phyloP scores from a whole-genome alignment of 2,329 filamentous ascomycete genomes.

The Domatiomyces catenatus region DNA sequence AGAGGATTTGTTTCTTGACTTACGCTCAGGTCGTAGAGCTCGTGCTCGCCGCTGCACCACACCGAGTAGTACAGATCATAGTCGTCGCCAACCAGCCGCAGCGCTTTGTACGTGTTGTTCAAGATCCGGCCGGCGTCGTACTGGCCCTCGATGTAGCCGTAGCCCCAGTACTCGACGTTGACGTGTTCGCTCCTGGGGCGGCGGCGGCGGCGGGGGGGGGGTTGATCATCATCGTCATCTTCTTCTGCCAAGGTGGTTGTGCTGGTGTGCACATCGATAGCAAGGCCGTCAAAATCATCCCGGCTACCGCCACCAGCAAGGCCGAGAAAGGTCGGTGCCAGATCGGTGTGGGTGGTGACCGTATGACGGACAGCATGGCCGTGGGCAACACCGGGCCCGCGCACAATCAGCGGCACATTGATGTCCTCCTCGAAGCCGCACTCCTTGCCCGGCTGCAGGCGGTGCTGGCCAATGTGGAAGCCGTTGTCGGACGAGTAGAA shows the following conservation, averaged over 20 bases:
- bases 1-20: conserved; percentile 2
- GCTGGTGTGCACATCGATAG: conserved; percentile 1
- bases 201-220: conserved; percentile 4
- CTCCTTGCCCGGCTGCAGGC: conserved; percentile 42
- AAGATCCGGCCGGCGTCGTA: conserved; percentile 6
- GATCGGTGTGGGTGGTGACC: conserved; percentile 47
- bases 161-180: conserved; percentile 44
- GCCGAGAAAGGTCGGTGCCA: conserved; percentile 44
- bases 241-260: not conserved
- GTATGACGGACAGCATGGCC: conserved; percentile 27
- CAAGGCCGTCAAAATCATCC: conserved; percentile 12
- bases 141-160: conserved; percentile 20
- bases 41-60: conserved; percentile 27
- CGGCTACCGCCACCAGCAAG: conserved; percentile 18
- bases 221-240: not conserved
- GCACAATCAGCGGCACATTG: conserved; percentile 43
- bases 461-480: conserved; percentile 45
- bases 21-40: conserved; percentile 27
- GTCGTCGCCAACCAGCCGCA: conserved; percentile 22
- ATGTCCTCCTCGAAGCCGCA: conserved; percentile 46
- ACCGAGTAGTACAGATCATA: conserved; percentile 28
- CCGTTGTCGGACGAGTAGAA: conserved; percentile 48
- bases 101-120: conserved; percentile 25
- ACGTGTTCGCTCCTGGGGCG: conserved; percentile 35
- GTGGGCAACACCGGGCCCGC: conserved; percentile 39